Evolutionary conservation across 805 yeast genomes (phyloP).

Genomic region (Saitoella complicata): DNA sequence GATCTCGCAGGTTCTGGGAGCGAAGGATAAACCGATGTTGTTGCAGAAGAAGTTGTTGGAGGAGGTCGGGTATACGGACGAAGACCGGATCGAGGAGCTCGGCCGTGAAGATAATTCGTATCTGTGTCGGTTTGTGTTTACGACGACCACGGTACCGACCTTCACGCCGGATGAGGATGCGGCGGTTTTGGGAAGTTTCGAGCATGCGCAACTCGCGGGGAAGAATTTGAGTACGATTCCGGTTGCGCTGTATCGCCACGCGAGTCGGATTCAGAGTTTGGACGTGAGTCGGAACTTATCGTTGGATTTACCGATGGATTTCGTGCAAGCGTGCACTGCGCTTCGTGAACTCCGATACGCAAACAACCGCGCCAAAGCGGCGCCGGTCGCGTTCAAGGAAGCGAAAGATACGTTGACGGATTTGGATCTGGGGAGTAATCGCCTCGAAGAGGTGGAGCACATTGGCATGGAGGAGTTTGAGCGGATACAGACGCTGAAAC

Average conservation of each 20-base stretch:
- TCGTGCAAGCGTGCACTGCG: slow-evolving; percentile 65
- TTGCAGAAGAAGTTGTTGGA: slow-evolving; percentile 59
- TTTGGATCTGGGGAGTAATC: slow-evolving; percentile 64
- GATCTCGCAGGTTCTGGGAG: slow-evolving; percentile 38
- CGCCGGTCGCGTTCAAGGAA: too few relatives aligned
- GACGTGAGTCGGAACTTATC: slow-evolving; percentile 82
- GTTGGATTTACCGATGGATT: slow-evolving; percentile 66
- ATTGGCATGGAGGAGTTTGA: slow-evolving; percentile 35
- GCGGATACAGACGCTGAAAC: slow-evolving; percentile 35
- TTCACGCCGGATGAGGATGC: slow-evolving; percentile 55
- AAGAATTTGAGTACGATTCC: slow-evolving; percentile 74
- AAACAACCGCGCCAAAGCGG: too few relatives aligned
- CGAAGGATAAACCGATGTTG: slow-evolving; percentile 58
- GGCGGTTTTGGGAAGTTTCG: slow-evolving; percentile 34
- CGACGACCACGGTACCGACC: slow-evolving; percentile 42
- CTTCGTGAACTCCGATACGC: slow-evolving; percentile 13
- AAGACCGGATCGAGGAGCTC: slow-evolving; percentile 60
- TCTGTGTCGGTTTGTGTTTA: slow-evolving; percentile 63
- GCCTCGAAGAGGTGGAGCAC: slow-evolving; percentile 35
- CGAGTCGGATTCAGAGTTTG: slow-evolving; percentile 62
- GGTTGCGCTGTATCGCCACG: slow-evolving; percentile 59
- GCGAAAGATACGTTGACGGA: slow-evolving; percentile 33
- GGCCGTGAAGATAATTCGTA: slow-evolving; percentile 76
- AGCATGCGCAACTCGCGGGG: slow-evolving; percentile 55
- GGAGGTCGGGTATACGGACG: slow-evolving; percentile 61